Base-by-base conservation (phyloP, 495 filamentous ascomycete genomes). In the Mytilinidion resinicola region DNA sequence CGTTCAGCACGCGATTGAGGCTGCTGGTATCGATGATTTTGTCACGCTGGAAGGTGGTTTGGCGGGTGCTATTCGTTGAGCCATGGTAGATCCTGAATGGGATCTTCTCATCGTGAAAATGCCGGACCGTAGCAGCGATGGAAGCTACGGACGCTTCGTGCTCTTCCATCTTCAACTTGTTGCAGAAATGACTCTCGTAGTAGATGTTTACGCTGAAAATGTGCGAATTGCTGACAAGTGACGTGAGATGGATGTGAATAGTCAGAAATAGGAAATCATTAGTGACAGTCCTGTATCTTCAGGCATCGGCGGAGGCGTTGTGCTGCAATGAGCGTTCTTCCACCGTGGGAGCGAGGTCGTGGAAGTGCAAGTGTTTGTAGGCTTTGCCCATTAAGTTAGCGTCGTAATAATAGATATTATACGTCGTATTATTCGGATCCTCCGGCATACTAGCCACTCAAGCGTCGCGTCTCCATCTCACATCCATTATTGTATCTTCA, bases 31-130 rank as follows among this genome's bases (percentile, higher is more conserved):
- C 81, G 43, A 86, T 71, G 5, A 76, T 77, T 46, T 78, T 75
- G 49, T 76, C 71, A 7, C 65, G 64, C 42, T 70, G 67, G 42
- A 71, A 67, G 5, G 67, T 61, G 8, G 74, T 69, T 11, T 73
- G 75, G 0, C 86, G 81, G 14, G 87, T 91, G 63, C 77, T 84
- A 68, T 90, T 90, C 19, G 87, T 90, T 0, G 82, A 82, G 62
- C 88, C 88, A 76, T 91, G 88, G 70, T 77, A 82, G 70, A 92
- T 89, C 55, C 88, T 82, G 72, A 87, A 92, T 21, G 63, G 58
- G 3, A 42, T 59, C 4, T 54, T 52, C 0, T 43, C 19, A 2
- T 44, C 30, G 55, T 62, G 35, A 36, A 66, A 62, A 5, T 48
- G 2, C 11, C 51, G 51, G 9, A 66, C 59, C 20, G 19, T 49